Evolutionary conservation across 371 early-diverging fungal genomes (phyloP), one percentile per base, ranked within the genome.

Genomic region (Nosema granulosis): DNA sequence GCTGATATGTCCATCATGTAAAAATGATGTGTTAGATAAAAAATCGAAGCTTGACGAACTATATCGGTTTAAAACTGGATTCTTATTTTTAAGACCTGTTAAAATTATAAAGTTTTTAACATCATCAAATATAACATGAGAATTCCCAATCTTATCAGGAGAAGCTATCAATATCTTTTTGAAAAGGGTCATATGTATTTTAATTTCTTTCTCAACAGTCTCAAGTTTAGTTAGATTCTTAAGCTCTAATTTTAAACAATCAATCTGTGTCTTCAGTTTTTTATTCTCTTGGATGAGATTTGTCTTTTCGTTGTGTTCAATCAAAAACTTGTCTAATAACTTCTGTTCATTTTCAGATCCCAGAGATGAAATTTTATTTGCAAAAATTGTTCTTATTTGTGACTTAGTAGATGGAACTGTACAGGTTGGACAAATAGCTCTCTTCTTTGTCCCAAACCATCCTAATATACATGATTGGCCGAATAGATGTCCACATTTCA

Each of bases 401-500:
- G 58, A 62, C 56, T 66, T 67, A 51, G 38, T 35, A 50, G 50
- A 66, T 73, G 18, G 32, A 3, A 32, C n/a, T 18, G 54, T n/a
- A 57, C 81, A 81, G 1, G 51, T 31, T 1, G 81, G 81, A 51
- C 81, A 81, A 13, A 71, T 51, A 28, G 59, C 68, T 26, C 29
- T 71, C 28, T 57, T 77, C 31, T 74, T 70, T 37, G 49, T 77
- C 18, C 59, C 67, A 22, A 71, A 68, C 81, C 78, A 77, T 29
- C 35, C 56, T 34, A 76, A 24, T 49, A 81, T 75, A 66, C 81
- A 81, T 38, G 71, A 51, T 35, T 63, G 20, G 24, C 81, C 81
- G 68, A 81, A 81, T 29, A 81, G 22, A 67, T 81, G 81, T 4
- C 81, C 81, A 65, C 81, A 81, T 65, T 77, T 73, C 28, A 81